Conservation (phyloP, 2,329 filamentous ascomycete species). For the Fusarium dimerum region DNA sequence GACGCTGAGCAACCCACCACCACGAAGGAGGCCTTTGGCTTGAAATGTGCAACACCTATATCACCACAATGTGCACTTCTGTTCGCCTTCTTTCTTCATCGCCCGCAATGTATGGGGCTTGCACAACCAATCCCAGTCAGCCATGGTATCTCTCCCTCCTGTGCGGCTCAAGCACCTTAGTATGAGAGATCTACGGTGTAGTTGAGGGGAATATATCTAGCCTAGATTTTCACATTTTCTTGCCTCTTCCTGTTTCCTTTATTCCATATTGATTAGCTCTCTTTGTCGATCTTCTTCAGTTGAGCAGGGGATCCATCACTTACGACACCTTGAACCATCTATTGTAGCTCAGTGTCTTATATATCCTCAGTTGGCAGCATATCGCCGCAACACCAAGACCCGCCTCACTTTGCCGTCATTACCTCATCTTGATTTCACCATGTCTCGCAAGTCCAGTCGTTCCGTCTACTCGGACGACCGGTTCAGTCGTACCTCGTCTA, state of each 20-base stretch:
- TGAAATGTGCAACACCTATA: slow-evolving; percentile 25
- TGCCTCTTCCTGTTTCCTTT: no score
- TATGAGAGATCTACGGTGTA: no score
- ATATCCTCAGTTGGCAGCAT: neutral
- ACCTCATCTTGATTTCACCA: neutral
- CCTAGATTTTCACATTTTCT: no score
- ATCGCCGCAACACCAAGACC: slow-evolving; percentile 10
- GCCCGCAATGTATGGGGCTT: slow-evolving; percentile 27
- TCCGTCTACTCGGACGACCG: slow-evolving; percentile 26
- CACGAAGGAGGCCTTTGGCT: slow-evolving; percentile 6
- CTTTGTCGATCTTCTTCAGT: no score
- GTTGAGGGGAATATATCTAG: no score
- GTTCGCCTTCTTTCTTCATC: slow-evolving; percentile 9
- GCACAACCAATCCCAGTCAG: slow-evolving; percentile 10
- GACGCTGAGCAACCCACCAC: no score
- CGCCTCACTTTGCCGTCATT: slow-evolving; percentile 12
- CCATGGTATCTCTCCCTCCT: no score
- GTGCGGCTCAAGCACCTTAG: no score
- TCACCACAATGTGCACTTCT: slow-evolving; percentile 15
- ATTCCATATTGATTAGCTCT: no score
- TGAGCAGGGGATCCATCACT: no score
- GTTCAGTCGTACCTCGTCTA: slow-evolving; percentile 24
- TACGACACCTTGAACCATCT: no score
- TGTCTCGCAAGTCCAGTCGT: slow-evolving; percentile 15
- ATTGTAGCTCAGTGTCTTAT: no score